These are phyloP conservation scores for Orychophragmus violaceus DNA, from an alignment of 345 rosid genomes.

Conservation along the genomic window DNA sequence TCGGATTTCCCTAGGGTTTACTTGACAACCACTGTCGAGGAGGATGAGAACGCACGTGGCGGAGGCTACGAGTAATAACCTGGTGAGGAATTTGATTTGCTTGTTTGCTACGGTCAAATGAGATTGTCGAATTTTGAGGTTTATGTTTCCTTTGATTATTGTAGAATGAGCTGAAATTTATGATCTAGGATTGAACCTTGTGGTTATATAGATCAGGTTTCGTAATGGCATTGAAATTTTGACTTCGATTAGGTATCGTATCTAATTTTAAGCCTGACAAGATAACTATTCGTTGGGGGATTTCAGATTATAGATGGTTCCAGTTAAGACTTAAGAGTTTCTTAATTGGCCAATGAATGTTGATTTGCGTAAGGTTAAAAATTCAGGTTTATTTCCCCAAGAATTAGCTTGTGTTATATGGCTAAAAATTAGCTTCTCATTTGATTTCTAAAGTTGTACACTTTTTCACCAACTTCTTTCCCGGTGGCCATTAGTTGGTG, in stretches of 20 bases:
- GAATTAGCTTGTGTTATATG: background rate
- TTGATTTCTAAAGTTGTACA: background rate
- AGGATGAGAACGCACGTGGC: slow-evolving; percentile 51
- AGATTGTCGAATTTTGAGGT: background rate
- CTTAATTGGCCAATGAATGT: background rate
- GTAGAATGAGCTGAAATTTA: background rate
- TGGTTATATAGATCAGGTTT: background rate
- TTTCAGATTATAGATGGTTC: background rate
- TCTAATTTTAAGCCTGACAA: background rate
- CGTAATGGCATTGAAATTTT: background rate
- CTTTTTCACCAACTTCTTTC: too few species aligned
- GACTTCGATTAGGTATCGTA: background rate
- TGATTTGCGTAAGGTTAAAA: background rate
- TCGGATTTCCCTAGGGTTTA: slow-evolving; percentile 75
- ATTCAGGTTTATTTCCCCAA: background rate
- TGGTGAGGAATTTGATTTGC: slow-evolving; percentile 26
- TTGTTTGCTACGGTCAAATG: background rate
- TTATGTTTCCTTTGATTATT: background rate
- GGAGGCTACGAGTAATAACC: slow-evolving; percentile 58
- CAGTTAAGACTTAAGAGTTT: background rate
- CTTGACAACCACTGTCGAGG: slow-evolving; percentile 57
- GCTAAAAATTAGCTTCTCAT: background rate
- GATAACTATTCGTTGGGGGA: background rate
- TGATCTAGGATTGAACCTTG: background rate
- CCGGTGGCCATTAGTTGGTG: too few species aligned